Base-by-base conservation (phyloP, 2,329 filamentous ascomycete species). In the Xylariaceae sp. region DNA sequence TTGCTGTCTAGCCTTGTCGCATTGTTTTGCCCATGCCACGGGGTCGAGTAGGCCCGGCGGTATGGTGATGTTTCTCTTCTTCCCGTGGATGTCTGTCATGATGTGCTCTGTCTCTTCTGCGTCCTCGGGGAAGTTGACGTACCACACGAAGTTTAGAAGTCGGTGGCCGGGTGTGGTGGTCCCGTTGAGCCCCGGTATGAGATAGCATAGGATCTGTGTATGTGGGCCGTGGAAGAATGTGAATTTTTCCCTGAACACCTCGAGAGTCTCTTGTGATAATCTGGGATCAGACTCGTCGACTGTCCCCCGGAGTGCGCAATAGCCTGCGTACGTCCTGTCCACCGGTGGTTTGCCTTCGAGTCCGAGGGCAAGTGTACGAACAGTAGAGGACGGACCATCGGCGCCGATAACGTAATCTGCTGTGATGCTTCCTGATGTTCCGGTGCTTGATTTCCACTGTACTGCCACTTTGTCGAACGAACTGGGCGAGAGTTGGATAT, bases 101-200 rank as follows among this genome's bases (percentile, higher is more conserved):
- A 70, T 64, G 41, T 66, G 60, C 36, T 66, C 62, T 1, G 69
- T 49, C 42, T 63, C 63, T 1, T 55, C 7, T 4, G 22, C 4
- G 4, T 27, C 22, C 39, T 60, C 63, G n/a, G 67, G 59, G 45
- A 69, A 68, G 47, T 73, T 72, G 49, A 65, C 65, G 55, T 75
- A 75, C 62, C 71, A 76, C 14, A 75, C 72, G 58, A 69, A 75
- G 54, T 74, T 76, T 45, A 74, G 64, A 12, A 71, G 67, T 0
- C 72, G 66, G 17, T 68, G 50, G 3, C 71, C 72, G 0, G 62
- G 66, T 42, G 68, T 62, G 5, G 73, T 56, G 2, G 63, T 65
- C 2, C 73, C 73, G 47, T 68, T 57, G 17, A 58, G 48, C 0
- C 71, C 69, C 0, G 72, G 72, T 38, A 75, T 73, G 18, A 73